Base-by-base conservation (phyloP, 768 basidiomycete species). In the Sarcomyxa edulis region DNA sequence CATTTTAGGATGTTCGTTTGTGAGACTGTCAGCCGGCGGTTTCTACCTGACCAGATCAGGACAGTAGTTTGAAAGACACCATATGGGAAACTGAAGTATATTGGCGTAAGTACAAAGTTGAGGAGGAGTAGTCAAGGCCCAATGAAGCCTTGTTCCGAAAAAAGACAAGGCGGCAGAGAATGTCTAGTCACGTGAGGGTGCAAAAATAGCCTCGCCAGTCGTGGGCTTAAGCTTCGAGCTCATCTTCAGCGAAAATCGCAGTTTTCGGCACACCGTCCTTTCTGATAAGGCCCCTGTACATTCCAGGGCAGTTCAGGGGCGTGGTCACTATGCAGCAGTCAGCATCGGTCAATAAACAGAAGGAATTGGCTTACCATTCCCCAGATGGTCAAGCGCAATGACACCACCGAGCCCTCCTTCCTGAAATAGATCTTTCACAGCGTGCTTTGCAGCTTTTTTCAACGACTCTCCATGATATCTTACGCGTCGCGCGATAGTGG, bases 261-360 rank as follows among this genome's bases (percentile, higher is more conserved):
- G 81, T 84, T 57, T 74, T 74, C 0, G 84, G 70, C 6, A 78
- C 54, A 7, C 86, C 88, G 42, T 90, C 84, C 45, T 68, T 63
- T 30, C 70, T 63, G 23, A 89, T 77, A 11, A 88, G 67, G 5
- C 88, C 88, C 20, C 88, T 72, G 53, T 88, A 90, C 88, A 91
- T 91, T 6, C 88, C 84, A 14, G 71, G 63, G 49, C 78, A 84
- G 54, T 89, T 90, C 45, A 90, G 54, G 5, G 84, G 76, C 64
- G 84, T 74, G 1, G 83, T 65, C 30, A 89, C 86, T 87, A 45
- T n/a, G 25, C 34, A 23, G 25, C 24, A 35, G 43, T 24, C 29
- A 15, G 14, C 25, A 14, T 23, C 29, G 8, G 40, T 20, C 12
- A 27, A 2, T 14, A 16, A 35, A 39, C 21, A 30, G 12, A 32